Evolutionary conservation across 805 yeast species (phyloP).

Genomic region (Wickerhamiella azyma): DNA sequence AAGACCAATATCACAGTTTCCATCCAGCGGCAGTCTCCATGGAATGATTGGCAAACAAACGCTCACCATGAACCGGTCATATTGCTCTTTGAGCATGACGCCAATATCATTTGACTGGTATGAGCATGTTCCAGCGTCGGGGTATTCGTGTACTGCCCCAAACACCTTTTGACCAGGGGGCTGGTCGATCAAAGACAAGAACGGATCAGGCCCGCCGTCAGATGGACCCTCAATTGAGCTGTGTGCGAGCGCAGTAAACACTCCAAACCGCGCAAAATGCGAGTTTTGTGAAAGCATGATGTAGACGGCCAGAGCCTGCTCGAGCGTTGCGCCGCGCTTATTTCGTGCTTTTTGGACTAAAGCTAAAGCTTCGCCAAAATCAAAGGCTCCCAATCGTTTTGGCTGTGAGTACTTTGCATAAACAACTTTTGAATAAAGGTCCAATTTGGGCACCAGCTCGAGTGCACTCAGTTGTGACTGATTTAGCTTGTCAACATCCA

Average conservation of each 20-base stretch:
- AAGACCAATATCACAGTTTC: not conserved
- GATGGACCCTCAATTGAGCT: not conserved
- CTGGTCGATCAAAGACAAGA: not conserved
- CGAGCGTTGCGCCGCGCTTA: not conserved
- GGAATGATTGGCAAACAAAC: conserved; percentile 2
- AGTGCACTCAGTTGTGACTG: not conserved
- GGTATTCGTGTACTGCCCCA: not conserved
- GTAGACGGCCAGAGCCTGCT: conserved; percentile 3
- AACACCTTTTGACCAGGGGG: not conserved
- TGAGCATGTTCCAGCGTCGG: not conserved
- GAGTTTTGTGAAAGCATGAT: not conserved
- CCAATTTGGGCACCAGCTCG: not conserved
- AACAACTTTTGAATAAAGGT: not conserved
- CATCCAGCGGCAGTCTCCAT: not conserved
- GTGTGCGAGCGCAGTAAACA: not conserved
- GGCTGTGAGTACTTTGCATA: conserved; percentile 1
- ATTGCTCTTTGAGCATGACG: not conserved
- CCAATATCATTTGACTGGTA: conserved; percentile 1
- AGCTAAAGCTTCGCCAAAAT: not conserved
- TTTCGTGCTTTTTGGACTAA: not conserved
- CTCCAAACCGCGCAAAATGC: not conserved
- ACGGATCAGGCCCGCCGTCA: not conserved
- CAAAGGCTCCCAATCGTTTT: not conserved
- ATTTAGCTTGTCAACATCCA: not conserved
- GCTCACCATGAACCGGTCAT: conserved; percentile 3